Percentiles rank a stretch among this genome's conserved stretches.
phyloP scores from a whole-genome alignment of 345 rosid species.

The Euclidium syriacum region DNA sequence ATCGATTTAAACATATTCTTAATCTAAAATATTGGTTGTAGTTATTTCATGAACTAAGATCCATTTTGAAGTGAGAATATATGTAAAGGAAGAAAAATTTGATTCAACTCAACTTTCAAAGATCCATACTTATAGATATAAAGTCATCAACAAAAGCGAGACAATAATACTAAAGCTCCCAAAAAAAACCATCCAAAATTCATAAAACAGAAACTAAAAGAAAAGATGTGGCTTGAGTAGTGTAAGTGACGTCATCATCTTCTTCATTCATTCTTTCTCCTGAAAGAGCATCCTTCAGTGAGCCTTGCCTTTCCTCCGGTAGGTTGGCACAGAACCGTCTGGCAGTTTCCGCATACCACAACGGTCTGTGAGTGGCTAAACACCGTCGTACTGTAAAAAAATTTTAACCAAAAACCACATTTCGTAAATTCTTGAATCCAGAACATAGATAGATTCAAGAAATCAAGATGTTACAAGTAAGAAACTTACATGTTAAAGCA shows the following conservation, averaged over 20 bases:
- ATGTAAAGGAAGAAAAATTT: no score
- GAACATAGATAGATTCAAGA: not conserved
- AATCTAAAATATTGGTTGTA: no score
- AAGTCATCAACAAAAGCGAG: not conserved
- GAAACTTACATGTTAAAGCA: slow-evolving; percentile 50
- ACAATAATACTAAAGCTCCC: slow-evolving; percentile 6
- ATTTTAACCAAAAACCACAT: not conserved
- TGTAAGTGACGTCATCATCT: not conserved
- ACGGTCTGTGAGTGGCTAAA: slow-evolving; percentile 64
- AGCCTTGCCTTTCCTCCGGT: slow-evolving; percentile 54
- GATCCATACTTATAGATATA: not conserved
- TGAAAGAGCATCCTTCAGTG: slow-evolving; percentile 51
- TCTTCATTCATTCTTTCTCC: slow-evolving; percentile 42
- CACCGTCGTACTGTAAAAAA: slow-evolving; percentile 42
- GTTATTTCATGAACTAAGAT: no score
- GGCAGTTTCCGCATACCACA: slow-evolving; percentile 56
- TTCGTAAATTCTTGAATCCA: not conserved
- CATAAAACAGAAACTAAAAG: not conserved
- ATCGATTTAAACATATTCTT: no score
- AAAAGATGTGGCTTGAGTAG: not conserved
- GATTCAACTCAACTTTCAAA: not conserved
- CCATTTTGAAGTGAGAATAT: no score
- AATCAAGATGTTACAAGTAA: not conserved
- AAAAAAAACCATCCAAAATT: not conserved
- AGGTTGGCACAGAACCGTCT: slow-evolving; percentile 50